Evolutionary conservation across 1,139 yeast genomes (phyloP), one percentile per base, ranked within the genome.

Genomic region (Casaregolazyma suthepensis): DNA sequence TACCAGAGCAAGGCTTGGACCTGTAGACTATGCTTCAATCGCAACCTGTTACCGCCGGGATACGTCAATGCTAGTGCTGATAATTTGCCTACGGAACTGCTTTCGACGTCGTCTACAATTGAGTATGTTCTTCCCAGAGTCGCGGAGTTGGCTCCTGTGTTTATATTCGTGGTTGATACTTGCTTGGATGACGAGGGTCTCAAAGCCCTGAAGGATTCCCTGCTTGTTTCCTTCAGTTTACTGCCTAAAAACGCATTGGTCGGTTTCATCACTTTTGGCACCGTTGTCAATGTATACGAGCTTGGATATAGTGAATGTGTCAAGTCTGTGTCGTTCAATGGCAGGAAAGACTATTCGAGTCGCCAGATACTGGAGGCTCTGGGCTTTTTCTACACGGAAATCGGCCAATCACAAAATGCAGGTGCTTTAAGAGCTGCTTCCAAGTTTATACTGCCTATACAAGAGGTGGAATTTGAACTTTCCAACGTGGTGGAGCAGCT

Each of bases 81-180:
- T 5, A 54, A 56, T 15, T 56, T 68, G 29, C 71, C 71, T 1
- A 54, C 56, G n/a, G 70, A 67, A 52, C 54, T 65, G 19, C 64
- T 66, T 37, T 78, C 80, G 0, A 71, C 70, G 37, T 70, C 72
- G 43, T 66, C 83, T 6, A 81, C 90, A 1, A 74, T 84, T 18
- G 93, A 86, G 65, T 86, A 84, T 63, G 64, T 75, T 9, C 72
- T 85, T 20, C 79, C 81, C 0, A 73, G 78, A 45, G 58, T 57
- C 0, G 72, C 75, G 23, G 66, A 68, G 15, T 66, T 74, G n/a
- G 65, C 68, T 3, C 74, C 74, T 1, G 75, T 84, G 5, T 84
- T 81, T 63, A 63, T 84, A 38, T 83, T 76, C 61, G 82, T 85
- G n/a, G 81, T 86, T 26, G 94, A 86, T 67, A 76, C 85, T 0